Evolutionary conservation across 805 yeast species (phyloP), one percentile per base, ranked within the genome.

Genomic region (Wickerhamiella occidentalis): DNA sequence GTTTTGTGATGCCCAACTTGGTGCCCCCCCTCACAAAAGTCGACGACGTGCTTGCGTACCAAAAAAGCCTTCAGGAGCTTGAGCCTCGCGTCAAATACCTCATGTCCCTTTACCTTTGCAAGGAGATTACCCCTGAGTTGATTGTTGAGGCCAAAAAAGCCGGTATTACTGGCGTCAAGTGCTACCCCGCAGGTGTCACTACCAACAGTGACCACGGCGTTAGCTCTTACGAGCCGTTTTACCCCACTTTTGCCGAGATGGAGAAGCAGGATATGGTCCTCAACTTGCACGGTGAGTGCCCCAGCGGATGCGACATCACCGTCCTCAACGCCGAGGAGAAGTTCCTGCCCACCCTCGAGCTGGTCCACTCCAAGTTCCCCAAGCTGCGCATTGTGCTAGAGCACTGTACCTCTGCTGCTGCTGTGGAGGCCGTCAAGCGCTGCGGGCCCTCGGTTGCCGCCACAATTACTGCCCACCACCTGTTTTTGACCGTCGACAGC

Each of bases 151-250:
- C 96, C 30, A 94, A 88, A 6, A 62, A 71, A 49, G 59, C 67
- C 15, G 80, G 80, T 1, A 79, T 90, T 49, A 72, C 79, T 26
- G 99, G 99, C 50, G 85, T 92, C 56, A 92, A 92, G 65, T 87
- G 95, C 64, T 92, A 92, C 64, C 99, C 99, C 38, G 96, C 97
- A 1, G 99, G 99, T 41, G 99, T 92, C 28, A 92, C 99, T n/a
- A 92, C 99, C 36, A 92, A 92, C 68, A 86, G 96, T 8, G 84
- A 81, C 2, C 66, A 65, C 50, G 98, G 98, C 46, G 96, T 92
- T 21, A 85, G 87, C 58, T 95, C 90, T 60, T 92, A 92, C 66
- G 76, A 82, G 44, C 79, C 75, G 5, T 92, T 88, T 60, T 92
- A 87, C 64, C 95, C 96, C 3, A 74, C 92, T 8, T 92, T 92